Evolutionary conservation across 2,329 filamentous ascomycete genomes (phyloP).

Genomic region (Cladorrhinum sp.): DNA sequence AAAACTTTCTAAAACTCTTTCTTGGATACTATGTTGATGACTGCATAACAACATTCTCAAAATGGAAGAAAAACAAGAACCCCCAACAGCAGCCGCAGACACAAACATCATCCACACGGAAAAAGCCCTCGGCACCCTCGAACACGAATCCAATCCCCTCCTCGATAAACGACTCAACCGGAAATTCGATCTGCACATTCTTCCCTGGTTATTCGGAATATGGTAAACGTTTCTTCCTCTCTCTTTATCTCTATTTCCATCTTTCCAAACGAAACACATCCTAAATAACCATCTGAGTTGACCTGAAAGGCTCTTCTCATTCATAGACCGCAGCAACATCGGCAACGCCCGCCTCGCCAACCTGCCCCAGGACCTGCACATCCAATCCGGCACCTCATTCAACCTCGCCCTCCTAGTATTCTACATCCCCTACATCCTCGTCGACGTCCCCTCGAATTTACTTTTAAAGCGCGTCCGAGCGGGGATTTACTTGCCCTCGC

Average conservation of each 20-base stretch:
- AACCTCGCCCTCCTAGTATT: constrained; percentile 60
- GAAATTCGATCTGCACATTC: constrained; percentile 29
- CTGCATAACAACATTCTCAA: neutral
- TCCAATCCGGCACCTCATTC: constrained; percentile 55
- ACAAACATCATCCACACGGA: constrained; percentile 9
- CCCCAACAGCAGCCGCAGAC: neutral
- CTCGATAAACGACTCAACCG: constrained; percentile 26
- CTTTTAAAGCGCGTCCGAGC: constrained; percentile 63
- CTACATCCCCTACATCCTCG: constrained; percentile 67
- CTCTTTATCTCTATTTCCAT: neutral
- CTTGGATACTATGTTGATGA: neutral
- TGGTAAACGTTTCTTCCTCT: constrained; percentile 17
- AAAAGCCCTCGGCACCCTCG: constrained; percentile 7
- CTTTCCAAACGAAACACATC: too few species aligned
- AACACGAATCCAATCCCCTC: constrained; percentile 15
- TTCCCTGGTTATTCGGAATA: constrained; percentile 30
- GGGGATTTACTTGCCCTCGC: constrained; percentile 61
- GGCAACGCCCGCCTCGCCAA: constrained; percentile 50
- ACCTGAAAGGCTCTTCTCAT: constrained; percentile 52
- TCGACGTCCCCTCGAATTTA: constrained; percentile 63
- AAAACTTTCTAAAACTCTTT: neutral
- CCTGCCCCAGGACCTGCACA: constrained; percentile 36
- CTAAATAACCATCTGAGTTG: neutral
- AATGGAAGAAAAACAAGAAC: neutral
- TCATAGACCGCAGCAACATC: constrained; percentile 53